Base-by-base conservation (phyloP, 2,329 filamentous ascomycete genomes). In the Phialemoniopsis sp. region DNA sequence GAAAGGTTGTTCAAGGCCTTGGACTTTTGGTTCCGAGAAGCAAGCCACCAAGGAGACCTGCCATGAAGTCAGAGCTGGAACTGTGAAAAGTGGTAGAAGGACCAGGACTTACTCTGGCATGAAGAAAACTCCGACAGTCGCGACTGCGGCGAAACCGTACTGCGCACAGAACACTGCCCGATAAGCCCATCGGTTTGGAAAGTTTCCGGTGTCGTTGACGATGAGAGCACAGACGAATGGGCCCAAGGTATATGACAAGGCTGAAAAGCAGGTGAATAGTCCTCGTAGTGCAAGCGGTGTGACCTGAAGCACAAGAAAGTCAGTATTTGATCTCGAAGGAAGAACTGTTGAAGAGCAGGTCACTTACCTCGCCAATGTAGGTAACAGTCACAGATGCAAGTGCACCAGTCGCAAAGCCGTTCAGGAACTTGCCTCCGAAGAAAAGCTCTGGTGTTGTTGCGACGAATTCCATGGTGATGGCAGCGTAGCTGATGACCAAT, bases 381-480 rank as follows among this genome's bases (percentile, higher is more conserved):
- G 41, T 39, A 8, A 48, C 38, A 13, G 39, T 37, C 4, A 48
- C 36, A 7, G 49, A 37, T 10, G 31, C 18, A 3, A 51, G 13
- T 10, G 43, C 33, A 12, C 47, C 49, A 12, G 39, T 46, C 0
- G 56, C 53, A 38, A 63, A 60, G 5, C 60, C 62, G 34, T 63
- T 62, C 17, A 65, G 37, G 36, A 62, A 61, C 41, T 64, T 65
- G 28, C 60, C 60, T 10, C 52, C 57, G 28, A 63, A 63, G 44
- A 64, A 63, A 29, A 62, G 43, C n/a, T 48, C 52, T 18, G 60
- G 59, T 1, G 56, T 55, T 5, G 59, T 63, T 3, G 62, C 48
- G 10, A 59, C 47, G 30, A 64, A 60, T 45, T 64, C 60, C 40
- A 63, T 49, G 1, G 55, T 57, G 13, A 62, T 47, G 12, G 57